Evolutionary conservation across 352 stramenopile species (phyloP).

Genomic region (Phytopythium litorale): DNA sequence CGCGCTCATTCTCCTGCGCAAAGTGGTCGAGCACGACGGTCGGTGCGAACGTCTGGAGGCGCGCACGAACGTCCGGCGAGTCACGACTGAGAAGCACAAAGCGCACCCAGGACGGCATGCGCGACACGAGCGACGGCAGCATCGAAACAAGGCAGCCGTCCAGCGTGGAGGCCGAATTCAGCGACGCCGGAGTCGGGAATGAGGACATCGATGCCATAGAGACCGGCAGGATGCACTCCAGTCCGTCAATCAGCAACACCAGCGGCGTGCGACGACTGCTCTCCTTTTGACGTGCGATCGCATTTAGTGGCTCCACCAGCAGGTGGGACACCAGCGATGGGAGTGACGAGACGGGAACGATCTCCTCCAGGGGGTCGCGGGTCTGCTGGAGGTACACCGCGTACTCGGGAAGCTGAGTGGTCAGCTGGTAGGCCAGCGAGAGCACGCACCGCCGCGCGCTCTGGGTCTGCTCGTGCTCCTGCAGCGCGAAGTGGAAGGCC

Average conservation of each 20-base stretch:
- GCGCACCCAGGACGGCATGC: slow-evolving; percentile 63
- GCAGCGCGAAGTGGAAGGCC: slow-evolving; percentile 67
- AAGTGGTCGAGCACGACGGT: slow-evolving; percentile 44
- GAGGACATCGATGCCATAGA: slow-evolving; percentile 11
- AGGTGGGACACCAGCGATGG: slow-evolving; percentile 42
- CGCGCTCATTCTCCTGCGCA: slow-evolving; percentile 38
- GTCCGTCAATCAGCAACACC: slow-evolving; percentile 60
- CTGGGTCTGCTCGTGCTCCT: slow-evolving; percentile 79
- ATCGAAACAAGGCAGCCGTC: slow-evolving; percentile 62
- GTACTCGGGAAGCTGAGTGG: slow-evolving; percentile 69
- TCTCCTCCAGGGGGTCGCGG: slow-evolving; percentile 66
- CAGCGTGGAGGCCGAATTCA: slow-evolving; percentile 8
- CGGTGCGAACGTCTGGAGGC: slow-evolving; percentile 49
- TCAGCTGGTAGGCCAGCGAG: slow-evolving; percentile 69
- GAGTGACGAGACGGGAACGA: slow-evolving; percentile 72
- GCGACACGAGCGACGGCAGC: slow-evolving; percentile 41
- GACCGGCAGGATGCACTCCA: slow-evolving; percentile 44
- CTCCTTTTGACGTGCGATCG: slow-evolving; percentile 47
- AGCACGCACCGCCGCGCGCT: slow-evolving; percentile 57
- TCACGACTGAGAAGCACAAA: slow-evolving; percentile 64
- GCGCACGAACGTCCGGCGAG: slow-evolving; percentile 47
- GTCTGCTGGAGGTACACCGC: slow-evolving; percentile 52
- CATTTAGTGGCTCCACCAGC: slow-evolving; percentile 57
- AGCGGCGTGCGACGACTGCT: slow-evolving; percentile 28
- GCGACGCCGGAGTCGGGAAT: slow-evolving; percentile 9